Evolutionary conservation across 2,329 filamentous ascomycete species (phyloP), one percentile per base, ranked within the genome.

Genomic region (Neodidymelliopsis sp.): DNA sequence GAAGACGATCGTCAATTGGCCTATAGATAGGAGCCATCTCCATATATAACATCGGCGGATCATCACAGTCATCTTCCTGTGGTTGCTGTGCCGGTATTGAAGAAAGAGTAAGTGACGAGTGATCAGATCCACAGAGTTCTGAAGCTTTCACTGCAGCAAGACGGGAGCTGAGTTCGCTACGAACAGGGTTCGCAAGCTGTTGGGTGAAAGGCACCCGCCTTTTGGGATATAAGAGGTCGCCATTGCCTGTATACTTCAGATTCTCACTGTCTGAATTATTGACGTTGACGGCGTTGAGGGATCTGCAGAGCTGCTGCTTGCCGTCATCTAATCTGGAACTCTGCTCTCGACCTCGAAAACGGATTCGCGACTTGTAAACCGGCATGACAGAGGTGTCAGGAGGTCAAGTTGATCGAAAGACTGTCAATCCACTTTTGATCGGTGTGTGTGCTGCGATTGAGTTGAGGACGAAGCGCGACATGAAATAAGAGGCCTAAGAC

Each of bases 161-260:
- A 4, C 7, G 33, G 15, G 33, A 15, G 28, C 37, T 30, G 22
- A 53, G 24, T 16, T 40, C 33, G 16, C 53, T 49, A 18, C 27
- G 35, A 19, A 46, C 27, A 12, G 29, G 4, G 4, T 11, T 5
- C 1, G 16, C 18, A n/a, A 37, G 24, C 24, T 53, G 40, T 0
- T 36, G 33, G 7, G 7, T 39, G 4, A 34, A 53, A 11, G 35
- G 34, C n/a, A 49, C 36, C 6, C 36, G 31, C 28, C 35, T 46
- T 29, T 40, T 56, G 6, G n/a, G 5, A 30, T 49, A 56, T 5
- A 15, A 10, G 6, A 16, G 24, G n/a, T 20, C 34, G 5, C 30
- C 9, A 11, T 27, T 12, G 11, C 25, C 7, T 24, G n/a, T n/a
- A n/a, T n/a, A n/a, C n/a, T n/a, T n/a, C n/a, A 30, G 6, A 1